Percentiles rank a stretch among this genome's conserved stretches.
phyloP scores from a whole-genome alignment of 106 monocot genomes.

The Platanthera zijinensis region DNA sequence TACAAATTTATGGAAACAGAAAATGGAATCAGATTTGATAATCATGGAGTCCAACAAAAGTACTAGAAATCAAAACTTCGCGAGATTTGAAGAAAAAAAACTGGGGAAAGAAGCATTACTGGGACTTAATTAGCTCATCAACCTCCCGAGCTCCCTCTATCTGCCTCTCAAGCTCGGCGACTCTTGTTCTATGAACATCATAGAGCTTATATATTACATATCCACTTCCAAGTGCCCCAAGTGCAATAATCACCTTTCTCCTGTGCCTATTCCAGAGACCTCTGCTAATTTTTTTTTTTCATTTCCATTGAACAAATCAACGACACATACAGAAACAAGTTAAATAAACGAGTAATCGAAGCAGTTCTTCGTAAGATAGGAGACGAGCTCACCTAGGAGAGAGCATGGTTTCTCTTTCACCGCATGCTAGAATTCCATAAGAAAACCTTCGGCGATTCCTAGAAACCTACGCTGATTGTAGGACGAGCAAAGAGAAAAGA shows the following conservation, averaged over 20 bases:
- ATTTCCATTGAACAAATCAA: not conserved
- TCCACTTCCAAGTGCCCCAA: constrained; percentile 48
- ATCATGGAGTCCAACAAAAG: not conserved
- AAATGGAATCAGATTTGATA: constrained; percentile 2
- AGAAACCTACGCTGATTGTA: not conserved
- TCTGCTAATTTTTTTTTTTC: constrained; percentile 17
- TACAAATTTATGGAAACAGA: not conserved
- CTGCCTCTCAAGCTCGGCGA: constrained; percentile 28
- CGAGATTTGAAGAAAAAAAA: not conserved
- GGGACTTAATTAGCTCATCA: constrained; percentile 46
- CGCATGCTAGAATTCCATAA: not conserved
- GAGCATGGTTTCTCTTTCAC: constrained; percentile 5
- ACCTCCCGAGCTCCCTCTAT: constrained; percentile 17
- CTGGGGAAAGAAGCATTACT: constrained; percentile 17
- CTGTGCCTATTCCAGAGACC: constrained; percentile 54
- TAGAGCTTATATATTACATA: constrained; percentile 58
- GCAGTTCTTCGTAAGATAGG: not conserved
- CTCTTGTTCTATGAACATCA: constrained; percentile 20
- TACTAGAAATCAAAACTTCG: not conserved
- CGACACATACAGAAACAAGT: not conserved
- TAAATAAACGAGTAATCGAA: constrained; percentile 10
- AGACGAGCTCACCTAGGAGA: not conserved
- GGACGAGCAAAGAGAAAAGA: not conserved
- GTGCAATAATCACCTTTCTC: constrained; percentile 33
- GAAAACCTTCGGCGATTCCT: not conserved